Evolutionary conservation across 306 rosid species (phyloP), one percentile per base, ranked within the genome.

Genomic region (Acacia crassicarpa): DNA sequence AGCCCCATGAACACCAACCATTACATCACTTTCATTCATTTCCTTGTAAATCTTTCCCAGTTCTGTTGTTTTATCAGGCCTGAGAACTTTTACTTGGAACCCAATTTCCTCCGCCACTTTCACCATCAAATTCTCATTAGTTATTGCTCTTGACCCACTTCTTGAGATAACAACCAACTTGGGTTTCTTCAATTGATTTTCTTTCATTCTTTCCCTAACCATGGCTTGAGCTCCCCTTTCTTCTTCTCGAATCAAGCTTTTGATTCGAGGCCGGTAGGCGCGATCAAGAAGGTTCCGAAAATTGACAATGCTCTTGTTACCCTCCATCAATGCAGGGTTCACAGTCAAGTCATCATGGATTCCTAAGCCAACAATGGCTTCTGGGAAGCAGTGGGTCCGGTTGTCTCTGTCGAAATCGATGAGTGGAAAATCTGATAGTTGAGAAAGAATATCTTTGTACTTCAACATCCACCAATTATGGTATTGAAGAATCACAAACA

Each of bases 1-100:
- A 10, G 99, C 99, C 8, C 99, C 99, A 83, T 95, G 99, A 22
- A 93, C 98, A 10, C 99, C 99, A 66, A 95, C 72, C 98, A 95
- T 90, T 4, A 83, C 94, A 88, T 95, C 97, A 80, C 97, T 92
- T 45, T 77, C 86, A 83, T 93, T 93, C 2, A 95, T 88, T 22
- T 51, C 84, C 49, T 87, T 77, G 67, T 93, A 95, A 56, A 92
- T 88, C 89, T 83, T 93, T 22, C 98, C 97, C 74, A 95, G 22
- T 86, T 95, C 99, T 32, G 98, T 82, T 19, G 90, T 89, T 45
- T 72, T 85, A 13, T 69, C 82, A 0, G 99, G 99, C 6, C 84
- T 90, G 33, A 93, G 35, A 16, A 93, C 87, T 25, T 84, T n/a
- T 6, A 90, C 99, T 40, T 14, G 32, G 46, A 95, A 95, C 46